Base-by-base conservation (phyloP, 768 basidiomycete species). In the Tephrocybe sp. region DNA sequence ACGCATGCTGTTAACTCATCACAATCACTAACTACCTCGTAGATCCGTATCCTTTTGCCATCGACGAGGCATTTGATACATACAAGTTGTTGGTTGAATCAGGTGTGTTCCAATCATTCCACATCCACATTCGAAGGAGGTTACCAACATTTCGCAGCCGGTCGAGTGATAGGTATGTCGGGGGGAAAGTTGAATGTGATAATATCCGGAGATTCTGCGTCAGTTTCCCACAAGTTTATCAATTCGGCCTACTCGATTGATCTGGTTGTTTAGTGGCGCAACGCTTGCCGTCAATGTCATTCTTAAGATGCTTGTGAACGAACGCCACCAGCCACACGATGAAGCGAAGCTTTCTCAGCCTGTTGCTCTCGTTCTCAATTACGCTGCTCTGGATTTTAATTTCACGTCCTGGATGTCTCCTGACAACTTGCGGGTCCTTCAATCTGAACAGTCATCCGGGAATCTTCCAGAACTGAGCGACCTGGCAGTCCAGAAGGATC, bases 21-120 rank as follows among this genome's bases (percentile, higher is more conserved):
- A 41, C 44, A 53, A 28, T 47, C 9, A 38, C 15, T 47, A 38
- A 34, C n/a, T 18, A 35, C 35, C 38, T 24, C 22, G 18, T 44
- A 94, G 96, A 98, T 75, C 97, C 96, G 11, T 99, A 93, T 66
- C 97, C 97, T 0, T 98, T 89, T 67, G 93, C 94, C 4, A 87
- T 94, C 53, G 94, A 98, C 64, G 95, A 98, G 60, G 87, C 87
- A 13, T 97, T 93, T 66, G 97, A 98, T 69, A 78, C 82, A 5
- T 99, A 97, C 66, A 78, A 82, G 25, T 73, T 90, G 7, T 72
- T 99, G 18, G 80, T 87, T 16, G 87, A 91, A 64, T 87, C 90
- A 13, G 68, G 78, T 77, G 49, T 39, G 73, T 67, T 11, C 38
- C 44, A 22, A 9, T 5, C 4, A n/a, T 37, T 4, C 24, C 15